Conservation (phyloP, 345 rosid genomes). For the Atalantia buxifolia region DNA sequence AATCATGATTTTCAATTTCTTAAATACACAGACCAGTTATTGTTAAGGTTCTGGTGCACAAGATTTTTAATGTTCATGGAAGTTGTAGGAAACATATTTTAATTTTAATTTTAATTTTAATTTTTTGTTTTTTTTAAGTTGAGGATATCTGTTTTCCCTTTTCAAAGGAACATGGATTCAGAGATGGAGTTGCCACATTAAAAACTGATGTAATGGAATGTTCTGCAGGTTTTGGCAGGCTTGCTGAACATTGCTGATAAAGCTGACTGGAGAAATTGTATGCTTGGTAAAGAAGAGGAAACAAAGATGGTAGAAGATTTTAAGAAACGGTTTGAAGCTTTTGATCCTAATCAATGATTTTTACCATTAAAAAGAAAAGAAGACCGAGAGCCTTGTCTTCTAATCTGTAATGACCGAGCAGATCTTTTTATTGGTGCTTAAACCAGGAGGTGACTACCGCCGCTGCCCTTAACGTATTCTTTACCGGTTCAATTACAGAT, state of each 20-base stretch:
- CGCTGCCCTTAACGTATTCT: constrained; percentile 12
- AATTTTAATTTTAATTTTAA: background rate
- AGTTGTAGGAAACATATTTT: background rate
- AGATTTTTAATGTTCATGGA: background rate
- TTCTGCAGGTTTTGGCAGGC: constrained; percentile 82
- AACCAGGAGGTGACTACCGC: background rate
- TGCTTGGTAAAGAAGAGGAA: constrained; percentile 72
- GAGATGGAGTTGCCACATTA: background rate
- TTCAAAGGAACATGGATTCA: background rate
- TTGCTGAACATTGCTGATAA: constrained; percentile 71
- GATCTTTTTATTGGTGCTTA: background rate
- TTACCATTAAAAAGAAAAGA: background rate
- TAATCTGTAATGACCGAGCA: constrained; percentile 6
- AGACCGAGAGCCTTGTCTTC: constrained; percentile 1
- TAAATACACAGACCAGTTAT: background rate
- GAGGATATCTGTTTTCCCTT: background rate
- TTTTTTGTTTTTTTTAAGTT: background rate
- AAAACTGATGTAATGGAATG: background rate
- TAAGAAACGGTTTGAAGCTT: constrained; percentile 60
- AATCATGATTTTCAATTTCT: background rate
- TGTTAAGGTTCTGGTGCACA: background rate
- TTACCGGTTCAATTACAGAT: background rate
- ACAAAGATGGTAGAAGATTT: constrained; percentile 52
- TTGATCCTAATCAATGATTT: constrained; percentile 56
- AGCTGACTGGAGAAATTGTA: constrained; percentile 88